Percentiles rank a stretch among this genome's conserved stretches.
Evolutionary conservation across 2,329 filamentous ascomycete species (phyloP).

Genomic region (Monosporascus sp.): DNA sequence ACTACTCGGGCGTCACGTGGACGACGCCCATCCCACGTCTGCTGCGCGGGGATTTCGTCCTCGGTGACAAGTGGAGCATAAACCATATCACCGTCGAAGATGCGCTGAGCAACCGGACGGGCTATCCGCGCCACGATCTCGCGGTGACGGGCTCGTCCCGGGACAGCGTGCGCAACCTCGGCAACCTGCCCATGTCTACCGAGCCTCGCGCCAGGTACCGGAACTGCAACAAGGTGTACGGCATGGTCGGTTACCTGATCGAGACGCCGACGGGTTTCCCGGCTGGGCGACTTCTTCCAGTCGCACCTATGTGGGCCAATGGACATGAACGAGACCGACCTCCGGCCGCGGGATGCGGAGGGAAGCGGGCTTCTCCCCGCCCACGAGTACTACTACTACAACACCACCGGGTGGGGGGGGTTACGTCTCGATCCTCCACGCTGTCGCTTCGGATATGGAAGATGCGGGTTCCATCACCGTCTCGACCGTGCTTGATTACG

Average conservation of each 20-base stretch:
- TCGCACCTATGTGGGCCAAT: conserved; percentile 39
- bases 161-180: conserved; percentile 36
- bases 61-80: conserved; percentile 40
- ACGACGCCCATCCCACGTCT: conserved; percentile 38
- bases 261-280: conserved; percentile 32
- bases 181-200: conserved; percentile 33
- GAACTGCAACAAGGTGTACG: conserved; percentile 49
- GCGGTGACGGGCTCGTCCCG: conserved; percentile 22
- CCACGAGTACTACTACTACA: conserved; percentile 35
- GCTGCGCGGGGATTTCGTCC: conserved; percentile 46
- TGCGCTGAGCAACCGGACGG: conserved; percentile 46
- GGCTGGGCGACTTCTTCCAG: conserved; percentile 35
- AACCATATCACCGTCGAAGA: conserved; percentile 48
- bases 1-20: conserved; percentile 38
- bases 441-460: conserved; percentile 25
- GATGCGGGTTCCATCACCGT: conserved; percentile 38
- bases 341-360: conserved; percentile 22
- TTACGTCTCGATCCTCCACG: conserved; percentile 19
- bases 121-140: conserved; percentile 39
- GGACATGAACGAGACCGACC: conserved; percentile 39
- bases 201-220: conserved; percentile 30
- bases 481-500: conserved; percentile 33
- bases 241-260: conserved; percentile 38
- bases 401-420: conserved; percentile 10
- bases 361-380: conserved; percentile 28